Evolutionary conservation across 2,329 filamentous ascomycete species (phyloP).

Genomic region (Pseudocercospora cruenta): DNA sequence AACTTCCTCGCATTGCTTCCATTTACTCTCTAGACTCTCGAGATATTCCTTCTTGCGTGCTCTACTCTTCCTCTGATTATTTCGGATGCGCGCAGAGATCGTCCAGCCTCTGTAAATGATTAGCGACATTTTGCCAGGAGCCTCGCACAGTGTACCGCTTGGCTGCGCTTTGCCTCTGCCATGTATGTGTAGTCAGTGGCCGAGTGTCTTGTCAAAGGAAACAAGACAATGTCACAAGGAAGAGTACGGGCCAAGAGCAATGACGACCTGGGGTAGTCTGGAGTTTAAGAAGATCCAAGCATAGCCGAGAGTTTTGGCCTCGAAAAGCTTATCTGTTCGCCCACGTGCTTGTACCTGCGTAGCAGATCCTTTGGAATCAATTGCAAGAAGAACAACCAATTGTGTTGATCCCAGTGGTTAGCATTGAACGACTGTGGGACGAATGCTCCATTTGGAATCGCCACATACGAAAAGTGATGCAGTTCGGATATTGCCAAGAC

Average conservation of each 20-base stretch:
- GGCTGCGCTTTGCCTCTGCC: not conserved
- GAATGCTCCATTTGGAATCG: not conserved
- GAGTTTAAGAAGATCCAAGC: not conserved
- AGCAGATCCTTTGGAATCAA: not conserved
- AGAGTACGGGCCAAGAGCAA: not conserved
- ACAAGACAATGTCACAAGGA: not conserved
- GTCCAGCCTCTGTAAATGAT: not conserved
- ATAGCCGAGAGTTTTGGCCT: not conserved
- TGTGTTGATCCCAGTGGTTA: not conserved
- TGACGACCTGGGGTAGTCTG: not conserved
- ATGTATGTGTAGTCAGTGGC: not conserved
- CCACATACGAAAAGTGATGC: not conserved
- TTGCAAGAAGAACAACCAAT: not conserved
- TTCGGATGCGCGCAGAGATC: not conserved
- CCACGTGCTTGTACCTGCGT: not conserved
- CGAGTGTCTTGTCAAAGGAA: not conserved
- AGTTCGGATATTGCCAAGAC: not conserved
- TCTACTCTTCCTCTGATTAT: not conserved
- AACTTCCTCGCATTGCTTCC: not conserved
- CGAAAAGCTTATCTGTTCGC: not conserved
- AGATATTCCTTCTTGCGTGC: not conserved
- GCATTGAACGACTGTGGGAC: not conserved
- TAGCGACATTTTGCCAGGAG: not conserved
- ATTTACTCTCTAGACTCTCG: not conserved
- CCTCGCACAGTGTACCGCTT: not conserved